Conservation (phyloP, 306 rosid species). For the Quercus dentata region DNA sequence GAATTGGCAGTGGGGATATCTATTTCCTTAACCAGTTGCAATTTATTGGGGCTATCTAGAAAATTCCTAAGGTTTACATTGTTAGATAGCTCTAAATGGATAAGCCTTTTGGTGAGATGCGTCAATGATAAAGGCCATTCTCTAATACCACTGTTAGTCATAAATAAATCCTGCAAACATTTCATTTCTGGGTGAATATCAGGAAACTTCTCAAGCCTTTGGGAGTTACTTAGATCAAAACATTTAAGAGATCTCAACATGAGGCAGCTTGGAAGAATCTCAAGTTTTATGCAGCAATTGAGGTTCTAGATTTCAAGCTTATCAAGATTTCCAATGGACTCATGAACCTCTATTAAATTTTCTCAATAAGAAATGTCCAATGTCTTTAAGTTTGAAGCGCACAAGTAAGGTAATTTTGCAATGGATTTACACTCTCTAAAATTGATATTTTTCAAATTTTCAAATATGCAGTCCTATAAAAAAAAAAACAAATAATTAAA, state of each 20-base stretch:
- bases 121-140: not conserved
- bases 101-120: not conserved
- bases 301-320: not conserved
- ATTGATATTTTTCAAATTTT: not conserved
- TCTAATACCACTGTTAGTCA: too few species aligned
- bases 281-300: too few species aligned
- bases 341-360: conserved; percentile 7
- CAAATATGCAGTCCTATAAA: not conserved
- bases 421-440: not conserved
- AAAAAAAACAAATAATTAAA: too few species aligned
- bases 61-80: too few species aligned
- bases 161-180: accelerated
- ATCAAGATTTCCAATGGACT: conserved; percentile 11
- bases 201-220: too few species aligned
- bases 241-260: too few species aligned
- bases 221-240: accelerated
- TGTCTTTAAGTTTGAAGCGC: not conserved
- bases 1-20: too few species aligned
- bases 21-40: too few species aligned
- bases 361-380: not conserved
- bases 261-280: too few species aligned
- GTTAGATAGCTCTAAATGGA: accelerated
- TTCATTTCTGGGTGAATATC: too few species aligned
- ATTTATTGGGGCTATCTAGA: too few species aligned
- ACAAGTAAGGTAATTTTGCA: not conserved